A percentile compares a stretch with the other conserved stretches of the same genome.
phyloP scores from a whole-genome alignment of 371 early-diverging fungal species.

The Mortierella sp. region DNA sequence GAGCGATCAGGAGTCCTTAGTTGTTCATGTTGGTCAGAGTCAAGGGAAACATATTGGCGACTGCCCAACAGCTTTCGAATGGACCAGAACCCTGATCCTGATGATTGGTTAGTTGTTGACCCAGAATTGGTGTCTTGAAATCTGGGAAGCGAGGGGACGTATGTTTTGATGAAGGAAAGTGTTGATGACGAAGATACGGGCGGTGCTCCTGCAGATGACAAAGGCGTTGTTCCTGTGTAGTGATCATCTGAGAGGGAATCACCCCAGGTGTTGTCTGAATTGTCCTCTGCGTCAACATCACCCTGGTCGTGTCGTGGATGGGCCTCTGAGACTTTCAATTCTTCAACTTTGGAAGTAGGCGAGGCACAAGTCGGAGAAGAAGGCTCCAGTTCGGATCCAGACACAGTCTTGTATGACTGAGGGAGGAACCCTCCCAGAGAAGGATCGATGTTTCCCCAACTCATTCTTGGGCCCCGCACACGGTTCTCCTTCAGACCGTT shows the following conservation, averaged over 20 bases:
- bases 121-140: conserved; percentile 6
- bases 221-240: too few species aligned
- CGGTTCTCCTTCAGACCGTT: conserved; percentile 48
- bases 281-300: conserved; percentile 2
- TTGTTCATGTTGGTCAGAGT: not conserved
- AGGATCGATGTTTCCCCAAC: conserved; percentile 34
- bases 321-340: conserved; percentile 11
- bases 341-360: conserved; percentile 23
- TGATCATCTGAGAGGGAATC: not conserved
- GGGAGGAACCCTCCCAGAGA: conserved; percentile 29
- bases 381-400: conserved; percentile 19
- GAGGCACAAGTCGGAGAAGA: conserved; percentile 20
- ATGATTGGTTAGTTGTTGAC: not conserved
- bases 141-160: conserved; percentile 24
- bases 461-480: conserved; percentile 30
- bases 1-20: not conserved
- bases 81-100: conserved; percentile 32
- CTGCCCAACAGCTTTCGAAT: conserved; percentile 26
- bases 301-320: conserved; percentile 6
- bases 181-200: conserved; percentile 12
- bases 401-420: conserved; percentile 17
- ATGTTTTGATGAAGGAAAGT: conserved; percentile 29
- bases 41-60: conserved; percentile 18
- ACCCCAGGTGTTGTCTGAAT: not conserved
- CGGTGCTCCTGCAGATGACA: not conserved